A percentile compares a stretch with the other conserved stretches of the same genome.
Evolutionary conservation across 495 filamentous ascomycete genomes (phyloP).

Genomic region (Podospora conica): DNA sequence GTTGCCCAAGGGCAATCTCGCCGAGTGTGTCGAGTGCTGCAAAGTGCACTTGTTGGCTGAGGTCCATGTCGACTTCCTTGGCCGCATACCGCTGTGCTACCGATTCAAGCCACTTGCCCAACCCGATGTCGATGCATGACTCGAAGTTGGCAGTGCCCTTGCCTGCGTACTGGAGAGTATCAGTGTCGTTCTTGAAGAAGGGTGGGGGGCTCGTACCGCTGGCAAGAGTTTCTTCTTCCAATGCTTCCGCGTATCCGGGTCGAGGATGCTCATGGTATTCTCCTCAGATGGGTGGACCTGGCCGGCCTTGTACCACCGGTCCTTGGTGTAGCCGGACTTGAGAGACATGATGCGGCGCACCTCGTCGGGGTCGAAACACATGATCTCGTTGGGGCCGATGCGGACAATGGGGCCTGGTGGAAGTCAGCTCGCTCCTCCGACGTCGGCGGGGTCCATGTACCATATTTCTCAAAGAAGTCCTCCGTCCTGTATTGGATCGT

Average conservation of each 20-base stretch:
- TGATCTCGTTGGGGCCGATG: slow-evolving; percentile 24
- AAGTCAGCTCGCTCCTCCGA: background rate
- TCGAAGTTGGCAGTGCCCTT: slow-evolving; percentile 44
- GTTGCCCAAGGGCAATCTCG: slow-evolving; percentile 56
- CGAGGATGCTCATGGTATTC: slow-evolving; percentile 30
- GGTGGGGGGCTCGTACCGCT: slow-evolving; percentile 20
- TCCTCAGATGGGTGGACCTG: slow-evolving; percentile 37
- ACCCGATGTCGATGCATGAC: slow-evolving; percentile 41
- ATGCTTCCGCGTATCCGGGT: slow-evolving; percentile 24
- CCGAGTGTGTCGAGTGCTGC: slow-evolving; percentile 61
- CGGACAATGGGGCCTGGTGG: slow-evolving; percentile 21
- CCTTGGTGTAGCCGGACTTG: slow-evolving; percentile 34
- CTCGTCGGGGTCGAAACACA: slow-evolving; percentile 36
- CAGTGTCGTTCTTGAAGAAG: background rate
- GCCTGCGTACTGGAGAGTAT: slow-evolving; percentile 19
- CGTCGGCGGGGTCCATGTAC: background rate
- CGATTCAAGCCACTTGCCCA: slow-evolving; percentile 33
- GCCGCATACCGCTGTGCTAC: slow-evolving; percentile 45
- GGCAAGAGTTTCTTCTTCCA: slow-evolving; percentile 27
- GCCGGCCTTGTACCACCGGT: slow-evolving; percentile 37
- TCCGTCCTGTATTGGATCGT: background rate
- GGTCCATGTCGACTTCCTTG: slow-evolving; percentile 48
- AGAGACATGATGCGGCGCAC: slow-evolving; percentile 34
- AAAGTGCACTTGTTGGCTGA: slow-evolving; percentile 39
- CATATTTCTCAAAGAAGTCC: slow-evolving; percentile 8